Evolutionary conservation across 306 rosid species (phyloP), one percentile per base, ranked within the genome.

Genomic region (Acacia melanoxylon): DNA sequence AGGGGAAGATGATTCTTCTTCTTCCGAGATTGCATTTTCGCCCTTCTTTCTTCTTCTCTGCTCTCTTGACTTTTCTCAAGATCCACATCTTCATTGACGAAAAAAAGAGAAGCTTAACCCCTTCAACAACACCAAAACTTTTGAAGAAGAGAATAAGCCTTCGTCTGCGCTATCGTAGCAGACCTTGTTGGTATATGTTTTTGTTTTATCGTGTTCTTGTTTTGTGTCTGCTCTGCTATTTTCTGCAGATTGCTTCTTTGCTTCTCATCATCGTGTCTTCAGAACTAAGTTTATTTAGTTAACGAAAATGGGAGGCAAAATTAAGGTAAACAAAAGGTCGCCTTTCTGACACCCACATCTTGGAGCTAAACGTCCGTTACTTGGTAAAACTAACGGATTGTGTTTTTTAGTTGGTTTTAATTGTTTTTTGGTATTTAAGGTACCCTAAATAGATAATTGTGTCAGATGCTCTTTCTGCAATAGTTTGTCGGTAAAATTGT

Each of bases 61-160:
- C n/a, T n/a, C n/a, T n/a, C n/a, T 27, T 1, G 1, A 1, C 29
- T 27, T 27, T 27, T 27, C 29, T 27, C 29, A 27, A 1, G 29
- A 27, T 27, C 29, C 29, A 27, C 29, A 27, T 27, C 29, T 27
- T 27, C 25, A 82, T 19, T 54, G 79, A 58, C 27, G 72, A 63
- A 45, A 65, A 51, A 33, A 77, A 78, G 72, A 62, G 85, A 82
- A 86, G 84, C 86, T 88, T 88, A 87, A 89, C 67, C 86, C 86
- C 88, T 89, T 78, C 86, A 45, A 81, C 85, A 74, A 86, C 17
- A 40, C 67, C 61, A 76, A 83, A 81, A 69, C 46, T 76, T 72
- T 45, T 75, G 73, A 67, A 76, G 85, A 86, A 86, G 84, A 75
- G 88, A 86, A 83, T 84, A 80, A 86, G 89, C 87, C 85, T 86